Percentiles rank a stretch among this genome's conserved stretches.
Conservation (phyloP, 176 grass and related monocot species). For the Aegilops umbellulata region DNA sequence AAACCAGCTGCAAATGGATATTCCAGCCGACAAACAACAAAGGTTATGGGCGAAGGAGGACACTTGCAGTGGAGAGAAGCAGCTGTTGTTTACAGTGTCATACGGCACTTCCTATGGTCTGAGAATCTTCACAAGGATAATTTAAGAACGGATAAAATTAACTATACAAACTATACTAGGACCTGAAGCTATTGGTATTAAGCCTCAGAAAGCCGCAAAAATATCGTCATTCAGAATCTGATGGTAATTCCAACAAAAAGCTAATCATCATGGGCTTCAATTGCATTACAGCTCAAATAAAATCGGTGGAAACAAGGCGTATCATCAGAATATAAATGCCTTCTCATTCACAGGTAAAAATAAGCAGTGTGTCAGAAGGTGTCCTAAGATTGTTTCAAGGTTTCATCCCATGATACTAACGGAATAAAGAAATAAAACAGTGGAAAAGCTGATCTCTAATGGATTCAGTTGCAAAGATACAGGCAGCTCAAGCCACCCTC, state of each 20-base stretch:
- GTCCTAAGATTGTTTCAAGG: slow-evolving; percentile 66
- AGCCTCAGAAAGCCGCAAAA: slow-evolving; percentile 48
- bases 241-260: slow-evolving; percentile 82
- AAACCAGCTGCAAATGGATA: no score
- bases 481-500: slow-evolving; percentile 23
- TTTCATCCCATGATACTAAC: slow-evolving; percentile 55
- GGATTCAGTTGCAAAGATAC: slow-evolving; percentile 57
- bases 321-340: slow-evolving; percentile 63
- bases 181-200: no score
- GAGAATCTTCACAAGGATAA: no score
- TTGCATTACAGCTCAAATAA: no score
- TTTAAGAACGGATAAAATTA: no score
- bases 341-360: slow-evolving; percentile 61
- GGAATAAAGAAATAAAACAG: neutral
- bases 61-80: no score
- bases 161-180: no score
- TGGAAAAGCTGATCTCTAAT: no score
- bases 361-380: slow-evolving; percentile 66
- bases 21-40: no score
- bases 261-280: slow-evolving; percentile 55
- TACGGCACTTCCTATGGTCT: no score
- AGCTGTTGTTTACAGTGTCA: no score
- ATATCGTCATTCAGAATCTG: slow-evolving; percentile 63
- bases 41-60: no score
- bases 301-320: neutral